Conservation (phyloP, 2,329 filamentous ascomycete genomes). For the Tricladium varicosporioides region DNA sequence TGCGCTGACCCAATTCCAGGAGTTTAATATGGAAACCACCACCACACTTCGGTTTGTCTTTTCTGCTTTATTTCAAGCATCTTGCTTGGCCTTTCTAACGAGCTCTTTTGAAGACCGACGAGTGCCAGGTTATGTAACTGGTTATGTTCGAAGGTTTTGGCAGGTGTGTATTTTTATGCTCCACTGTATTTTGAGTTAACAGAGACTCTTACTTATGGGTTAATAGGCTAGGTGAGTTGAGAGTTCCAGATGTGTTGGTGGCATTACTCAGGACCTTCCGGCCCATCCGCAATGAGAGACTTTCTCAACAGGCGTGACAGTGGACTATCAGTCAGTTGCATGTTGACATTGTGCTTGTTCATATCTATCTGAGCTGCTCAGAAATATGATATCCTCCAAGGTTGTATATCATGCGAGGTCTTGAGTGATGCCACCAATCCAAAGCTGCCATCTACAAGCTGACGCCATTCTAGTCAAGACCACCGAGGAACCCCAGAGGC, state of each 20-base stretch:
- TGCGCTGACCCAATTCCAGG: slow-evolving; percentile 45
- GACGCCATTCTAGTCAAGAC: slow-evolving; percentile 65
- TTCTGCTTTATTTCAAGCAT: neutral
- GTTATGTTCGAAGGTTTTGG: slow-evolving; percentile 96
- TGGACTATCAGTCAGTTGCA: too few relatives aligned
- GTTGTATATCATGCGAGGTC: neutral
- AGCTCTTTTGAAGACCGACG: slow-evolving; percentile 62
- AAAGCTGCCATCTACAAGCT: slow-evolving; percentile 13
- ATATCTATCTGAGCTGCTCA: neutral
- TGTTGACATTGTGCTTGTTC: too few relatives aligned
- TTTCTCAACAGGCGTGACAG: too few relatives aligned
- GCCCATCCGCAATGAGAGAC: too few relatives aligned
- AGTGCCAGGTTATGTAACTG: slow-evolving; percentile 85
- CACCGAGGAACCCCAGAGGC: slow-evolving; percentile 87
- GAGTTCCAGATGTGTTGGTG: too few relatives aligned
- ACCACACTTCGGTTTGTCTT: slow-evolving; percentile 77
- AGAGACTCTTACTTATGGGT: slow-evolving; percentile 15
- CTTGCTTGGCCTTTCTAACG: neutral
- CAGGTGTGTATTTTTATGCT: slow-evolving; percentile 58
- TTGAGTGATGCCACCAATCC: slow-evolving; percentile 4
- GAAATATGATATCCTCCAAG: neutral
- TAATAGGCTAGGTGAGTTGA: slow-evolving; percentile 34
- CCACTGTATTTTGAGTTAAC: neutral
- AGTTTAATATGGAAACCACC: slow-evolving; percentile 98
- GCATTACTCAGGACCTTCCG: too few relatives aligned